Evolutionary conservation across 176 grass and related monocot species (phyloP).

Genomic region (Eragrostis nindensis): DNA sequence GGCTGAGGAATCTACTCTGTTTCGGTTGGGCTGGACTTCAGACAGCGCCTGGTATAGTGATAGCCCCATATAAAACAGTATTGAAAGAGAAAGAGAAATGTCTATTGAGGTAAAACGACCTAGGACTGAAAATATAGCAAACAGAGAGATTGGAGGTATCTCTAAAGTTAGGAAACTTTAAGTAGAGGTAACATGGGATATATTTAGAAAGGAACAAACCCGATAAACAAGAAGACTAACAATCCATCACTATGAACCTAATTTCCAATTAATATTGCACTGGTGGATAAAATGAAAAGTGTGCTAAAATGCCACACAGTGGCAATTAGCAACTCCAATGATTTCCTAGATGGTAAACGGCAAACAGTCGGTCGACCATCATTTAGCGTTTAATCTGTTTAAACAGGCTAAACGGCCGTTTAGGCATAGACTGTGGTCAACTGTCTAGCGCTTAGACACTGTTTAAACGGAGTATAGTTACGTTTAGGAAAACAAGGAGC

Average conservation of each 20-base stretch:
- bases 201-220: not conserved
- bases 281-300: not conserved
- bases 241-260: not conserved
- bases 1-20: too few relatives aligned
- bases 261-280: not conserved
- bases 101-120: not conserved
- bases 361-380: too few relatives aligned
- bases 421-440: too few relatives aligned
- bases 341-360: too few relatives aligned
- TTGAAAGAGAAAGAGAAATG: not conserved
- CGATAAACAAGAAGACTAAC: not conserved
- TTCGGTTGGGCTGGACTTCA: too few relatives aligned
- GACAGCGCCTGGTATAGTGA: too few relatives aligned
- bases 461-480: too few relatives aligned
- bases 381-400: too few relatives aligned
- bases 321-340: not conserved
- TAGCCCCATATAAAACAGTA: not conserved
- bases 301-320: not conserved
- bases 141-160: not conserved
- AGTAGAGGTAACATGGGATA: not conserved
- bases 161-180: conserved; percentile 13
- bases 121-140: not conserved
- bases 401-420: too few relatives aligned
- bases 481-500: too few relatives aligned
- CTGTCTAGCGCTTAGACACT: too few relatives aligned